Percentiles rank a stretch among this genome's conserved stretches.
Evolutionary conservation across 1,284 basidiomycete genomes (phyloP).

Genomic region (Ustilago bromivora): DNA sequence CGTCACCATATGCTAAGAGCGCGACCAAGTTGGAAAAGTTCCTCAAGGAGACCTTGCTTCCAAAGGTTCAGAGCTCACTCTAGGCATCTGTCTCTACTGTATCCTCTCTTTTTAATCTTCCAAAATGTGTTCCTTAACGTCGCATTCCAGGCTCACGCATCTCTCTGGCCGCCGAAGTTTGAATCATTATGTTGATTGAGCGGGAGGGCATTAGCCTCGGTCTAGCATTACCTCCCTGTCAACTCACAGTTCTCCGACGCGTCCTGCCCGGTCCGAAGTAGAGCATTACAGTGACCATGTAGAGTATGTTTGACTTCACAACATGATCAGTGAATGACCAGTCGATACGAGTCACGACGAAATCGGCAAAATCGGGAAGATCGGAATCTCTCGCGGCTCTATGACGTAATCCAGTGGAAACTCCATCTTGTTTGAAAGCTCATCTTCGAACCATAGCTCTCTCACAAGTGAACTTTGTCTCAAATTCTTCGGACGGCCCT

Average conservation of each 20-base stretch:
- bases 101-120: background rate
- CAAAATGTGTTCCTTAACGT: background rate
- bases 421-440: background rate
- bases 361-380: too few species aligned
- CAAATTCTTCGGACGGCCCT: background rate
- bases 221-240: too few species aligned
- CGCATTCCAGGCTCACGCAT: too few species aligned
- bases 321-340: too few species aligned
- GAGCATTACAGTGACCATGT: too few species aligned
- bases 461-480: background rate
- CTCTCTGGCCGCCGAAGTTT: too few species aligned
- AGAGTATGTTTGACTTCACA: too few species aligned
- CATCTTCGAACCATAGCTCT: background rate
- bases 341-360: too few species aligned
- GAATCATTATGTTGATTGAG: too few species aligned
- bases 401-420: background rate
- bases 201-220: too few species aligned
- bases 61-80: conserved; percentile 51
- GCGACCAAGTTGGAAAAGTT: conserved; percentile 82
- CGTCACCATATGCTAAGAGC: conserved; percentile 85
- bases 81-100: conserved; percentile 6
- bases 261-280: too few species aligned
- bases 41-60: conserved; percentile 63
- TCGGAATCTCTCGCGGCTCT: background rate
- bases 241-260: too few species aligned